A percentile compares a stretch with the other conserved stretches of the same genome.
phyloP scores from a whole-genome alignment of 345 rosid species.

The Leavenworthia alabamica region DNA sequence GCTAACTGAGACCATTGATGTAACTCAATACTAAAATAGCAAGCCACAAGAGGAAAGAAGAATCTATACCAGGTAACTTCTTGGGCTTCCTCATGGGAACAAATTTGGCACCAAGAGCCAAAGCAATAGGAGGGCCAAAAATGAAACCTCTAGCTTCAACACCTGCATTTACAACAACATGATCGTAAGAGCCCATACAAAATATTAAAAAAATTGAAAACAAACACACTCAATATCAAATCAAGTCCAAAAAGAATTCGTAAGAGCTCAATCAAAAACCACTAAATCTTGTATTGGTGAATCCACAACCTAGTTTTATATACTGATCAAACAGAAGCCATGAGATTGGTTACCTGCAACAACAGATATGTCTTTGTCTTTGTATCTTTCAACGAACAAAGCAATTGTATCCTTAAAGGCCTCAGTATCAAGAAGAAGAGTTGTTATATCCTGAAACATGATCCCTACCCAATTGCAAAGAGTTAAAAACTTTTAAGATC shows the following conservation, averaged over 20 bases:
- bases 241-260: background rate
- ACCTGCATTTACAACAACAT: slow-evolving; percentile 40
- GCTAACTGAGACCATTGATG: background rate
- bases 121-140: slow-evolving; percentile 98
- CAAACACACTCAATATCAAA: background rate
- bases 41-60: background rate
- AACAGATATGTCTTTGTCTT: slow-evolving; percentile 53
- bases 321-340: background rate
- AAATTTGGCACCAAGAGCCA: slow-evolving; percentile 98
- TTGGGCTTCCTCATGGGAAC: slow-evolving; percentile 98
- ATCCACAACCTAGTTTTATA: background rate
- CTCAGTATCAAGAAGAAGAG: slow-evolving; percentile 60
- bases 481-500: background rate
- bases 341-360: slow-evolving; percentile 53
- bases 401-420: slow-evolving; percentile 75
- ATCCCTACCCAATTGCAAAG: slow-evolving; percentile 48
- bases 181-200: background rate
- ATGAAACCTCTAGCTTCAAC: slow-evolving; percentile 98
- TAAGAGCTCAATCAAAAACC: background rate
- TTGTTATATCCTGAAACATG: slow-evolving; percentile 82
- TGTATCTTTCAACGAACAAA: slow-evolving; percentile 80
- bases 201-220: background rate
- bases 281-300: background rate
- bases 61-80: slow-evolving; percentile 80
- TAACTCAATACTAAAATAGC: background rate